phyloP scores from a whole-genome alignment of 2,329 filamentous ascomycete genomes.

The Sclerotinia glacialis region DNA sequence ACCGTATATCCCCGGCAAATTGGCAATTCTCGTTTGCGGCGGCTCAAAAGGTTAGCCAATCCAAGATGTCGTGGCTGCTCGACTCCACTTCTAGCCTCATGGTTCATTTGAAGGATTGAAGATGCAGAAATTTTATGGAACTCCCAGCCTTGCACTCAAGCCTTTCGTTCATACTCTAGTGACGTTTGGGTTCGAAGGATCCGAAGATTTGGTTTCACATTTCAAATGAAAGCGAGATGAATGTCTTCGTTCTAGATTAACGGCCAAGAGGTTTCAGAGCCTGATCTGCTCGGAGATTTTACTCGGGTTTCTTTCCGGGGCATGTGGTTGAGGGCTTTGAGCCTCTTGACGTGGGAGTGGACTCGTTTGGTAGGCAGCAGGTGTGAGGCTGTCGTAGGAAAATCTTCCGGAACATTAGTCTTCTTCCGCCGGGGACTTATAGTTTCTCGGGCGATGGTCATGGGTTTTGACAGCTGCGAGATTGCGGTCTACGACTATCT shows the following conservation, averaged over 20 bases:
- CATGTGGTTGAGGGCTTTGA: neutral
- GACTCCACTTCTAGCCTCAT: slow-evolving; percentile 16
- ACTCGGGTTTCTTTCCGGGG: slow-evolving; percentile 1
- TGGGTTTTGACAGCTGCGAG: slow-evolving; percentile 5
- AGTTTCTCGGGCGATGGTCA: neutral
- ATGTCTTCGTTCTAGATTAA: neutral
- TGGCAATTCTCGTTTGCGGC: slow-evolving; percentile 2
- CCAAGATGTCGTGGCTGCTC: neutral
- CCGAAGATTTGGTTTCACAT: neutral
- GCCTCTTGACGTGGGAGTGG: neutral
- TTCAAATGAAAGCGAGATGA: no score
- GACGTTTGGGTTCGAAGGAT: slow-evolving; percentile 9
- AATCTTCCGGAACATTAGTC: neutral
- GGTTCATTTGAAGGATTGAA: slow-evolving; percentile 3
- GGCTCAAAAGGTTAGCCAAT: slow-evolving; percentile 18
- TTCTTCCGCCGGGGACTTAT: neutral
- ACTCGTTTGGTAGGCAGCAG: slow-evolving; percentile 5
- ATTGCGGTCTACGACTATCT: neutral
- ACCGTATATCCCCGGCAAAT: slow-evolving; percentile 1
- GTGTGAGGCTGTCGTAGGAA: neutral
- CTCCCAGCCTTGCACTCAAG: slow-evolving; percentile 7
- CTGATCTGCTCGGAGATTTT: neutral
- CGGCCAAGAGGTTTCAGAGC: neutral
- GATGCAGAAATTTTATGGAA: neutral
- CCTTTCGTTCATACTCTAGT: neutral